A percentile compares a stretch with the other conserved stretches of the same genome.
phyloP scores from a whole-genome alignment of 768 basidiomycete species.

The Lanmaoa pseudosensibilis region DNA sequence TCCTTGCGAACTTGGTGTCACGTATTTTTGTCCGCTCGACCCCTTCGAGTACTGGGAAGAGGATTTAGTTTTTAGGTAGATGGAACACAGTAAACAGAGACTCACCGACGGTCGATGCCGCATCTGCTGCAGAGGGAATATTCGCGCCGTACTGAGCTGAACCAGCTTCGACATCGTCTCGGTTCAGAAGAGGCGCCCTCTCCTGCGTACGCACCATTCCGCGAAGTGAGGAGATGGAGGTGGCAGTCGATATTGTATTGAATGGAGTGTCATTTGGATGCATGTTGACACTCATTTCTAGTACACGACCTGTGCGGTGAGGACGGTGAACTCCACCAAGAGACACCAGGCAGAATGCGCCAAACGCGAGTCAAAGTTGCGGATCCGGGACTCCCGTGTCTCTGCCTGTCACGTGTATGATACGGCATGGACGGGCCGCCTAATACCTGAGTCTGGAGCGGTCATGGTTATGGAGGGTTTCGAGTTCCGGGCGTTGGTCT shows the following conservation, averaged over 20 bases:
- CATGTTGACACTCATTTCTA: slow-evolving; percentile 14
- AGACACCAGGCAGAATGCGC: not conserved
- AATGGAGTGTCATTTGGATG: slow-evolving; percentile 10
- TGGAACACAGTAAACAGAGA: not conserved
- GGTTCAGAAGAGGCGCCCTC: slow-evolving; percentile 23
- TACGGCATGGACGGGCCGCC: too few species aligned
- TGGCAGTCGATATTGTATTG: slow-evolving; percentile 28
- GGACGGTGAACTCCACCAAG: not conserved
- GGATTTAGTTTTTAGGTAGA: not conserved
- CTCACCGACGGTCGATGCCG: slow-evolving; percentile 22
- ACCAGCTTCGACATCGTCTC: slow-evolving; percentile 29
- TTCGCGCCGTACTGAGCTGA: slow-evolving; percentile 20
- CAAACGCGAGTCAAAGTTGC: not conserved
- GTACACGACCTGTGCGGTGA: not conserved
- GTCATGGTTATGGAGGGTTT: too few species aligned
- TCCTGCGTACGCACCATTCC: slow-evolving; percentile 26
- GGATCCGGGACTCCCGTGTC: too few species aligned
- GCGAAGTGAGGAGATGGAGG: slow-evolving; percentile 29
- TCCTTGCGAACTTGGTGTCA: slow-evolving; percentile 42
- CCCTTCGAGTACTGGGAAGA: slow-evolving; percentile 9
- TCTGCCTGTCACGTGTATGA: not conserved
- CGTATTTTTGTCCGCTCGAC: slow-evolving; percentile 17
- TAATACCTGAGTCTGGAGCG: too few species aligned
- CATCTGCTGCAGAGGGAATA: slow-evolving; percentile 15
- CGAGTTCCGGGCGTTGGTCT: too few species aligned